Evolutionary conservation across 352 stramenopile genomes (phyloP), one percentile per base, ranked within the genome.

Genomic region (Phytophthora sp.): DNA sequence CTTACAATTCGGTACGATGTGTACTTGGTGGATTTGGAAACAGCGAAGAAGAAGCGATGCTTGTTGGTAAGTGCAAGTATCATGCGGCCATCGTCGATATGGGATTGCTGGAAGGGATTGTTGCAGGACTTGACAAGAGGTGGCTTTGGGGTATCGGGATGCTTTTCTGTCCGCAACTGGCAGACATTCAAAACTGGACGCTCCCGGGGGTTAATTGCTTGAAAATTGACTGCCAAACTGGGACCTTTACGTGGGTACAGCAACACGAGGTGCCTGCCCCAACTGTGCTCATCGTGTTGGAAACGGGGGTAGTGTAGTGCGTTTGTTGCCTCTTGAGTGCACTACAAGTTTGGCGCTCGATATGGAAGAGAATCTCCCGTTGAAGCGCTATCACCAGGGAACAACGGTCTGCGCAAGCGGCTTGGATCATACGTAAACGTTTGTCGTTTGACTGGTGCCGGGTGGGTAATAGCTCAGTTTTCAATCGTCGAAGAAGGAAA

Each of bases 51-150:
- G 6, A 13, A 3, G 18, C 35, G 15, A 26, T 69, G 31, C 27
- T 63, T 34, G 5, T 63, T 13, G 57, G 58, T 24, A 52, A 68
- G 0, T 68, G 52, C 44, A 63, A 69, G 23, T 39, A 58, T 28
- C 54, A 34, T 11, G 6, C 28, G 11, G 28, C 28, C 28, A 34
- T 11, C 6, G 11, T 11, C 28, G 17, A 32, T 30, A 26, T 34
- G 28, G 28, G 6, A 54, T 20, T 18, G 49, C 1, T 60, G 57
- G 57, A 18, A 0, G 1, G 7, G n/a, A n/a, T n/a, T n/a, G n/a
- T n/a, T n/a, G n/a, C n/a, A n/a, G n/a, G n/a, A n/a, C n/a, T n/a
- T n/a, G n/a, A n/a, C n/a, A n/a, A n/a, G n/a, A n/a, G n/a, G n/a
- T n/a, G n/a, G n/a, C n/a, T n/a, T n/a, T n/a, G n/a, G n/a, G n/a